Conservation (phyloP, 352 stramenopile genomes). For the Lagenidium sp. region DNA sequence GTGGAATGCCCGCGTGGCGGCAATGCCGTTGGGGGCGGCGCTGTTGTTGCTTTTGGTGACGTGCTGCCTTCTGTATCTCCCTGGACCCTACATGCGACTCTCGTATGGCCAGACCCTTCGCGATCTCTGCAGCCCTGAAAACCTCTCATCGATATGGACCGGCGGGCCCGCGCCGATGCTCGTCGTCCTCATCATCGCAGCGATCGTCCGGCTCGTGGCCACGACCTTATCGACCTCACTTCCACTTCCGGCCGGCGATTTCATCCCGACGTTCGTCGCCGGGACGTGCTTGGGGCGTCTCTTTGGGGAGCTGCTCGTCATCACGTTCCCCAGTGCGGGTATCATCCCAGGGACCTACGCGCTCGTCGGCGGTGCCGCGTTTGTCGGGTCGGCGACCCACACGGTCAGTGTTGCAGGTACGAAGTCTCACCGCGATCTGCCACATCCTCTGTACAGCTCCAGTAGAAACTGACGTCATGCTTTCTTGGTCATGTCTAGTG, state of each 20-base stretch:
- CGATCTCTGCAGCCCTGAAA: conserved; percentile 76
- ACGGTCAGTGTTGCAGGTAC: conserved; percentile 70
- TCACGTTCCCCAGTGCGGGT: conserved; percentile 34
- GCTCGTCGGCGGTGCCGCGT: conserved; percentile 72
- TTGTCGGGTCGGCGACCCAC: conserved; percentile 71
- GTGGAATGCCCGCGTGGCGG: conserved; percentile 36
- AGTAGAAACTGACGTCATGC: too few species aligned
- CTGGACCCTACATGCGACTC: conserved; percentile 77
- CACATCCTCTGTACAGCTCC: too few species aligned
- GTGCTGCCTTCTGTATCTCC: conserved; percentile 54
- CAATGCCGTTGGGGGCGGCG: conserved; percentile 69
- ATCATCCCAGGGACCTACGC: conserved; percentile 55
- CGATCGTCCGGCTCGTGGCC: conserved; percentile 74
- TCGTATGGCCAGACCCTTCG: conserved; percentile 74
- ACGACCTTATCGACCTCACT: conserved; percentile 73
- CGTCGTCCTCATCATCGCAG: conserved; percentile 53
- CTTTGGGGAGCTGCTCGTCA: conserved; percentile 80
- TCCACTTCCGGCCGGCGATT: conserved; percentile 84
- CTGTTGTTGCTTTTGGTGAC: conserved; percentile 56
- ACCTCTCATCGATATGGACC: conserved; percentile 23
- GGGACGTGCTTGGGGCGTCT: conserved; percentile 83
- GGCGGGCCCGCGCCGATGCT: conserved; percentile 35
- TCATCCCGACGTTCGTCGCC: conserved; percentile 88
- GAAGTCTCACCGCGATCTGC: too few species aligned
- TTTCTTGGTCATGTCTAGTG: too few species aligned